Conservation (phyloP, 495 filamentous ascomycete species). For the Sordaria brevicollis region DNA sequence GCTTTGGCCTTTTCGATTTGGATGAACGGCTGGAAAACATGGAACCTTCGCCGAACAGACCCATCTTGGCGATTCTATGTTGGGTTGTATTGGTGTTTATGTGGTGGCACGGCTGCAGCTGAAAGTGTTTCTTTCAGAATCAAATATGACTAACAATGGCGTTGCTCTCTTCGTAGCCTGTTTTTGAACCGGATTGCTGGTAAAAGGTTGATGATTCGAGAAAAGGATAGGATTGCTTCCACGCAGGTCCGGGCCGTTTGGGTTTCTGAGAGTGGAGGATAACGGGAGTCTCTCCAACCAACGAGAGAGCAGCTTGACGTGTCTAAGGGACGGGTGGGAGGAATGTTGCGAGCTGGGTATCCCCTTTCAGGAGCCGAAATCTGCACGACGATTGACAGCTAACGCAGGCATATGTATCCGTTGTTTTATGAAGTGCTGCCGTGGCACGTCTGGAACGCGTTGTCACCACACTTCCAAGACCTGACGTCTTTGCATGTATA, state of each 20-base stretch:
- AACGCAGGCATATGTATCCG: not conserved
- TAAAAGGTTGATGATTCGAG: not conserved
- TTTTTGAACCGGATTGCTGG: not conserved
- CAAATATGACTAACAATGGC: not conserved
- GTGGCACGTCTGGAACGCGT: not conserved
- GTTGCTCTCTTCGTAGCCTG: not conserved
- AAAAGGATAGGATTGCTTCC: not conserved
- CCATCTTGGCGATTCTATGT: not conserved
- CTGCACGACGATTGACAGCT: not conserved
- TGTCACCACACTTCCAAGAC: not conserved
- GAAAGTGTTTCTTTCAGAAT: not conserved
- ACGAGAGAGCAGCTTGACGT: not conserved
- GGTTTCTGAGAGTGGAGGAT: not conserved
- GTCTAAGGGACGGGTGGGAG: not conserved
- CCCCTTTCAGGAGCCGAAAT: not conserved
- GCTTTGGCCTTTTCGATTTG: not conserved
- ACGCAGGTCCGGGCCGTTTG: not conserved
- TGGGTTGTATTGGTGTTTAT: not conserved
- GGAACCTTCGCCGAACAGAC: not conserved
- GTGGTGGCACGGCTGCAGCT: not conserved
- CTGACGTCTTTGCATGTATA: not conserved
- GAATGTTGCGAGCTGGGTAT: not conserved
- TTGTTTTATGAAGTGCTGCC: not conserved
- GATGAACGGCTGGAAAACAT: not conserved
- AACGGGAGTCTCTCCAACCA: not conserved